Evolutionary conservation across 2,329 filamentous ascomycete genomes (phyloP).

Genomic region (Colletotrichum australisinense): DNA sequence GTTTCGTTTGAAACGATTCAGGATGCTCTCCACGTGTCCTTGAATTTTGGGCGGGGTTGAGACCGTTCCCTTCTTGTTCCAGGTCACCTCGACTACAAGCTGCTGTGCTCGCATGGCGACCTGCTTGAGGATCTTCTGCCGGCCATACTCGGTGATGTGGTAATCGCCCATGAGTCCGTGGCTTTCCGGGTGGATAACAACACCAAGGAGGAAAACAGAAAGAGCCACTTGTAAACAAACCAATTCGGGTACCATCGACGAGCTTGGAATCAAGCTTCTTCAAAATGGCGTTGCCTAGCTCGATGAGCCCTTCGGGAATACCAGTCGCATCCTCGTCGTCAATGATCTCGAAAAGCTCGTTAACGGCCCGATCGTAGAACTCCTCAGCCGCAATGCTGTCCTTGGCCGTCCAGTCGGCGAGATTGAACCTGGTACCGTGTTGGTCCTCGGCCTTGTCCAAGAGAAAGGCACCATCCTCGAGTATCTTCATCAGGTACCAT

Average conservation of each 20-base stretch:
- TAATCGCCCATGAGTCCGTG: constrained; percentile 85
- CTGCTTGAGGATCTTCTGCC: constrained; percentile 83
- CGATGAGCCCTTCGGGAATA: constrained; percentile 86
- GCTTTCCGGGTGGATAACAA: constrained; percentile 89
- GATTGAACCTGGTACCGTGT: constrained; percentile 76
- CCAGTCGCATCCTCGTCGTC: constrained; percentile 87
- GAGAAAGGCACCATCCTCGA: constrained; percentile 92
- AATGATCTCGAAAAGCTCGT: constrained; percentile 85
- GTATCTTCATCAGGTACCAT: constrained; percentile 92
- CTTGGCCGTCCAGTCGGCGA: constrained; percentile 79
- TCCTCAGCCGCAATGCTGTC: constrained; percentile 86
- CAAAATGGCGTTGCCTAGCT: constrained; percentile 86
- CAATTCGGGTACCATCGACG: constrained; percentile 83
- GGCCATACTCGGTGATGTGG: constrained; percentile 90
- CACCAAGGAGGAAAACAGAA: constrained; percentile 87
- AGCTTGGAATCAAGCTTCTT: constrained; percentile 79
- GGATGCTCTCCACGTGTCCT: constrained; percentile 77
- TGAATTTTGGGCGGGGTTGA: constrained; percentile 73
- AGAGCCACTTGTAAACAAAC: constrained; percentile 91
- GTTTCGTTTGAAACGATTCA: constrained; percentile 70
- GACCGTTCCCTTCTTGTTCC: constrained; percentile 73
- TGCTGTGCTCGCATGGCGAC: constrained; percentile 85
- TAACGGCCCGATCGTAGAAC: constrained; percentile 87
- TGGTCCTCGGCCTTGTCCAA: constrained; percentile 87
- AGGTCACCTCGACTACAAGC: constrained; percentile 80